Percentiles rank a stretch among this genome's conserved stretches.
phyloP scores from a whole-genome alignment of 495 filamentous ascomycete genomes.

The Chaetomium cochliodes region DNA sequence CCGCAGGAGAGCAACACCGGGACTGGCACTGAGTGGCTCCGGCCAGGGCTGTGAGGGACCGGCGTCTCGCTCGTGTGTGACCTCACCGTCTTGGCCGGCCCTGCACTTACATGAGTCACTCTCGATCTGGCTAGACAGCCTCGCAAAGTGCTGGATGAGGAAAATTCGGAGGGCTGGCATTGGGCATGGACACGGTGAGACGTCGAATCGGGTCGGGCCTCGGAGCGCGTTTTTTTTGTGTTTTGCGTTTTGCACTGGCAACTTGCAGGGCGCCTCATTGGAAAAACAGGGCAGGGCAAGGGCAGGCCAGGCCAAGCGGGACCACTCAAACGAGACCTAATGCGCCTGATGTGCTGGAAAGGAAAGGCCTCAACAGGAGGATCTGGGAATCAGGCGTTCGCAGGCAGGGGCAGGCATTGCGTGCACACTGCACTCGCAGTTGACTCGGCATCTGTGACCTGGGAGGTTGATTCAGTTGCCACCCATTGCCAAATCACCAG shows the following conservation, averaged over 20 bases:
- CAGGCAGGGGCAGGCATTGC: not conserved
- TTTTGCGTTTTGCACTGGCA: not conserved
- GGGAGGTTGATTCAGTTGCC: constrained; percentile 20
- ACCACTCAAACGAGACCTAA: not conserved
- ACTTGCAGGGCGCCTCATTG: not conserved
- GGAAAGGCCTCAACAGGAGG: not conserved
- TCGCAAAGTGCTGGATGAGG: constrained; percentile 26
- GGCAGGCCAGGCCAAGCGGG: constrained; percentile 10
- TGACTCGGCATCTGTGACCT: too few species aligned
- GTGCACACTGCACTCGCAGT: constrained; percentile 6
- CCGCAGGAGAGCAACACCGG: not conserved
- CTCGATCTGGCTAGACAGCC: constrained; percentile 33
- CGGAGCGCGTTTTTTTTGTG: constrained; percentile 7
- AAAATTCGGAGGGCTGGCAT: constrained; percentile 32
- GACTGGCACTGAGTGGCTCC: not conserved
- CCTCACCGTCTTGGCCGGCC: constrained; percentile 16
- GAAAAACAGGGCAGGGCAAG: not conserved
- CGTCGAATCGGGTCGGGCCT: constrained; percentile 31
- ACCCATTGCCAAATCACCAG: constrained; percentile 40
- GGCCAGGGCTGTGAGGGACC: not conserved
- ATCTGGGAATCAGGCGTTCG: not conserved
- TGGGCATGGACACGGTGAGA: constrained; percentile 35
- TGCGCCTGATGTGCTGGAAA: constrained; percentile 2
- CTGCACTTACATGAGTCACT: constrained; percentile 31
- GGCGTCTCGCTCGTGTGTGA: constrained; percentile 4